A percentile compares a stretch with the other conserved stretches of the same genome.
phyloP scores from a whole-genome alignment of 2,329 filamentous ascomycete genomes.

The Arthrobotrys sinensis region DNA sequence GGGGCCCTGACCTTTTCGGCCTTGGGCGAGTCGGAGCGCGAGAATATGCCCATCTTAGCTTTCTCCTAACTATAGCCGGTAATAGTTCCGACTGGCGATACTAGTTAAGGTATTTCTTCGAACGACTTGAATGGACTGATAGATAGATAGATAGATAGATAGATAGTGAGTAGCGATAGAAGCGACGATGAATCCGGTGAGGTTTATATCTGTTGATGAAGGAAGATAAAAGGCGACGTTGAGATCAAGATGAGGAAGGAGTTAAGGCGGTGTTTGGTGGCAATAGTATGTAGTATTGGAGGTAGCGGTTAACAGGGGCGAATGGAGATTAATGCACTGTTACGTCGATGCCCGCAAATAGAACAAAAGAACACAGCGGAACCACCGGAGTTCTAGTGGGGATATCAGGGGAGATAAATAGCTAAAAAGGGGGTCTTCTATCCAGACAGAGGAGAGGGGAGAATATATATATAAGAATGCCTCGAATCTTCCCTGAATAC shows the following conservation, averaged over 20 bases:
- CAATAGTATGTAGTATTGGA: neutral
- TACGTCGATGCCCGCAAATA: too few relatives aligned
- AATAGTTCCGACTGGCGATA: neutral
- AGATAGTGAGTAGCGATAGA: neutral
- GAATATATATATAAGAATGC: neutral
- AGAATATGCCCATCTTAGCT: conserved; percentile 32
- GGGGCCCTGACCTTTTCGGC: conserved; percentile 28
- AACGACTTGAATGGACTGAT: neutral
- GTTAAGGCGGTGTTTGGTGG: conserved; percentile 12
- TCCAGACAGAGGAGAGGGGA: too few relatives aligned
- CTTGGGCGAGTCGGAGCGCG: conserved; percentile 27
- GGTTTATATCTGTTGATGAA: neutral
- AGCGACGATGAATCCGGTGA: neutral
- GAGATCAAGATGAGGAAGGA: neutral
- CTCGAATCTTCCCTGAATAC: too few relatives aligned
- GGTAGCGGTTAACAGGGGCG: too few relatives aligned
- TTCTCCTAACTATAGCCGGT: neutral
- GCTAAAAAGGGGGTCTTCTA: neutral
- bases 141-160: too few relatives aligned
- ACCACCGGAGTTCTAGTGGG: neutral
- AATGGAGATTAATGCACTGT: too few relatives aligned
- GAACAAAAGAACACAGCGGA: neutral
- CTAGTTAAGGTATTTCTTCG: neutral
- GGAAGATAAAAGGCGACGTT: neutral
- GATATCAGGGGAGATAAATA: neutral